Conservation (phyloP, 176 grass and related monocot species). For the Phoenix roebelenii region DNA sequence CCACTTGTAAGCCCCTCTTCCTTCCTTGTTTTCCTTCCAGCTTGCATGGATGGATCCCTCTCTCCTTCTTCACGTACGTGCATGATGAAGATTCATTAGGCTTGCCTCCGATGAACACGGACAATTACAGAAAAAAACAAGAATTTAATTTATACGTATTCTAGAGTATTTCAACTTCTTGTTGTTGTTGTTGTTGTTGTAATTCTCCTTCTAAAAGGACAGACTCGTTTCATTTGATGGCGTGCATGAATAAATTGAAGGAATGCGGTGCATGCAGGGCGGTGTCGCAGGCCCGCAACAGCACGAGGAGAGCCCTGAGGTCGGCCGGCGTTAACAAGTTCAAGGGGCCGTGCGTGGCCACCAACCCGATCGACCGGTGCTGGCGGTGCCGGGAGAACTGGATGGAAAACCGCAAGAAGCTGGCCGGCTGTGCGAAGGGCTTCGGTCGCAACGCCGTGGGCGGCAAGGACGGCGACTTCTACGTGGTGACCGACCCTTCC, state of each 20-base stretch:
- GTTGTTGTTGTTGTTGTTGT: no score
- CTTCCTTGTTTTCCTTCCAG: no score
- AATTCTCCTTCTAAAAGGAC: no score
- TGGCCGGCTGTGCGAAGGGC: conserved; percentile 36
- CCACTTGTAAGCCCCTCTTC: conserved; percentile 16
- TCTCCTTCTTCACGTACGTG: no score
- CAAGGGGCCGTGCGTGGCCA: conserved; percentile 35
- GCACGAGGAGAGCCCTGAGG: conserved; percentile 17
- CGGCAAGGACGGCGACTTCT: conserved; percentile 25
- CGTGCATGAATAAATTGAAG: no score
- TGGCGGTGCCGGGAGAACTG: conserved; percentile 63
- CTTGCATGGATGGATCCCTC: no score
- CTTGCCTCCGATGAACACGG: neutral
- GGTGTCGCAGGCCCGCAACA: neutral
- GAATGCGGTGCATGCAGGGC: conserved; percentile 1
- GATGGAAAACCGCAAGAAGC: conserved; percentile 35
- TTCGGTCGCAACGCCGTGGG: conserved; percentile 30
- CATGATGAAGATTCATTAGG: neutral
- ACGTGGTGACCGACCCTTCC: conserved; percentile 40
- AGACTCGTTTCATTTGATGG: no score
- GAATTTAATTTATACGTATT: no score
- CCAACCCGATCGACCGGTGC: conserved; percentile 66
- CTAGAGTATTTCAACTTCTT: no score
- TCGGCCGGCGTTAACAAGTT: neutral
- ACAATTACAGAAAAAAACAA: neutral